Evolutionary conservation across 495 filamentous ascomycete species (phyloP), one percentile per base, ranked within the genome.

Genomic region (Penicillium dipodomyicola): DNA sequence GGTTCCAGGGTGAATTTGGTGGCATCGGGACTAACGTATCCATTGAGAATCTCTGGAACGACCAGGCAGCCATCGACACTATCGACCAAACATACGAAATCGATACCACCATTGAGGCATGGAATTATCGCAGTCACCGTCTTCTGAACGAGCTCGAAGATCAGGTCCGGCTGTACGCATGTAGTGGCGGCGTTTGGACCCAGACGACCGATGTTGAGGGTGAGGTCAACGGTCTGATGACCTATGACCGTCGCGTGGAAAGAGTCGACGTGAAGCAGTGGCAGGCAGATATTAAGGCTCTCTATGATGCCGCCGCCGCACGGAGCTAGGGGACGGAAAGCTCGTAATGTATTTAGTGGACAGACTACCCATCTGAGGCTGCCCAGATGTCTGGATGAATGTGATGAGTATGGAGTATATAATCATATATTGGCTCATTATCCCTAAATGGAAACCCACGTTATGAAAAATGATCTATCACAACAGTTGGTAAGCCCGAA

Each of bases 131-230:
- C 49, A 80, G 81, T 32, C 77, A 80, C 52, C 2, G 67, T 12
- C 62, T 73, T 56, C 70, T 88, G 1, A 60, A 46, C n/a, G 83
- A 85, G 57, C 70, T 89, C 8, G 67, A 74, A 32, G 79, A 83
- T 19, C 86, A 88, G 61, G 65, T 84, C 17, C 73, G 77, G 33
- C 69, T 52, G 11, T 87, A 74, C 56, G 74, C 79, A 0, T 87
- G 85, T 72, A 84, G 80, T 47, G 83, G 76, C 1, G 83, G 76
- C 30, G 76, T 83, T 14, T 86, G 80, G 72, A 88, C 85, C 15
- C 85, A 89, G 66, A 88, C 85, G 1, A 86, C 84, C 1, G 85
- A 89, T 62, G 85, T 89, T 10, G 86, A 89, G 65, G 85, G 84
- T n/a, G 86, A 89, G 68, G 82, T 88, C 44, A 89, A 89, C 60